phyloP scores from a whole-genome alignment of 345 rosid species.

The Abelmoschus esculentus region DNA sequence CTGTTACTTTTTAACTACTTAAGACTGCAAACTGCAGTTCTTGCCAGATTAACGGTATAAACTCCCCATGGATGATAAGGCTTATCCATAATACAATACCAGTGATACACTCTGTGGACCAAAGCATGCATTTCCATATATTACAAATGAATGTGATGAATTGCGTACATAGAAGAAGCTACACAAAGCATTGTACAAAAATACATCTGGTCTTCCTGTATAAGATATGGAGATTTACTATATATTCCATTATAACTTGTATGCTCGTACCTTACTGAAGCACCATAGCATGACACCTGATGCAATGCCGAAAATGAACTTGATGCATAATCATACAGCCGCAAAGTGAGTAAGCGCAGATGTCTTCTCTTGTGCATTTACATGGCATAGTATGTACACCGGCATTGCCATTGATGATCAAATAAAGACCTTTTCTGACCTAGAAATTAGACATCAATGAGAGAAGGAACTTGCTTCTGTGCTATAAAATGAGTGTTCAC shows the following conservation, averaged over 20 bases:
- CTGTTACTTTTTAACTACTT: neutral
- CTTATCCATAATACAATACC: too few species aligned
- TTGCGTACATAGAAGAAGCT: slow-evolving; percentile 7
- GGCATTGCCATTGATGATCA: slow-evolving; percentile 10
- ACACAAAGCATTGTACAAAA: slow-evolving; percentile 13
- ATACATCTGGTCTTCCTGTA: neutral
- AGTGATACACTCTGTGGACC: too few species aligned
- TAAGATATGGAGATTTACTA: neutral
- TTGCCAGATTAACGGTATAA: neutral
- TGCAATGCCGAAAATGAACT: neutral
- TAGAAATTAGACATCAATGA: slow-evolving; percentile 18
- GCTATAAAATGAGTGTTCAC: slow-evolving; percentile 38
- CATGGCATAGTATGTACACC: slow-evolving; percentile 25
- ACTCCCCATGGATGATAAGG: neutral
- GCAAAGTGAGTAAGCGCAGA: slow-evolving; percentile 26
- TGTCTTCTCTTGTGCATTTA: slow-evolving; percentile 19
- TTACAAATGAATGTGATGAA: slow-evolving; percentile 6
- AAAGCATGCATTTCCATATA: neutral
- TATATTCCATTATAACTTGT: neutral
- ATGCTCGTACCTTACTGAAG: neutral
- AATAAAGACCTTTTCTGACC: neutral
- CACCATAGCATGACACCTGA: neutral
- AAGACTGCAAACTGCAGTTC: neutral
- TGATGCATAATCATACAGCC: neutral
- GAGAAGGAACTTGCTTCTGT: slow-evolving; percentile 35